Base-by-base conservation (phyloP, 2,329 filamentous ascomycete species). In the Bertia moriformis region DNA sequence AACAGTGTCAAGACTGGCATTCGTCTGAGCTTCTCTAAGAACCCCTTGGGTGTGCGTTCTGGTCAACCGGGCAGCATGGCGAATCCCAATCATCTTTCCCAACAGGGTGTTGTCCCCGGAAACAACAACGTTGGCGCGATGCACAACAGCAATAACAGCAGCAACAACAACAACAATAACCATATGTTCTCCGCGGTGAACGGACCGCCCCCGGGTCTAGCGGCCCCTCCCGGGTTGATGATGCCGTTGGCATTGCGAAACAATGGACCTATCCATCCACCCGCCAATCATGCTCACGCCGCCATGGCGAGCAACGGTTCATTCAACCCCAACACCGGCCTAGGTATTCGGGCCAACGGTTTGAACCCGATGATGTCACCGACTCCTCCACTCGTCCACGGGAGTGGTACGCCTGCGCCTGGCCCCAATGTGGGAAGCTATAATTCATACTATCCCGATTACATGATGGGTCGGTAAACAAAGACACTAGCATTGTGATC, bases 1-100 rank as follows among this genome's bases (percentile, higher is more conserved):
- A 82, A 81, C 56, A 79, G 73, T 45, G 70, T 78, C 48, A 81
- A 80, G 50, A 78, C 76, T 7, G 77, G 77, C 20, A 81, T 82
- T 45, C 67, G 77, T 20, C 60, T 82, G 39, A 79, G 74, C 51
- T 82, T 81, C 54, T 81, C 77, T 2, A 82, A 81, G 57, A 82
- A 82, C 45, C 77, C 77, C 2, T 60, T 82, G 12, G 77, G 77
- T 30, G 77, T 82, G n/a, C 71, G 77, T 30, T 73, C 71, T 63
- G 32, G 32, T 17, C 32, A 4, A 45, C 19, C 32, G 10, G 32
- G 32, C 32, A 35, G 32, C 15, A 35, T 35, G 32, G 17, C 7
- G 10, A 7, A 7, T 7, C 17, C 32, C 32, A 35, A 18, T 17
- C 32, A 10, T 17, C 32, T 35, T 17, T 35, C 32, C 17, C 10